These are phyloP conservation scores for Metahyphopichia silvanorum DNA, from an alignment of 805 yeast genomes.

Conservation along the genomic window DNA sequence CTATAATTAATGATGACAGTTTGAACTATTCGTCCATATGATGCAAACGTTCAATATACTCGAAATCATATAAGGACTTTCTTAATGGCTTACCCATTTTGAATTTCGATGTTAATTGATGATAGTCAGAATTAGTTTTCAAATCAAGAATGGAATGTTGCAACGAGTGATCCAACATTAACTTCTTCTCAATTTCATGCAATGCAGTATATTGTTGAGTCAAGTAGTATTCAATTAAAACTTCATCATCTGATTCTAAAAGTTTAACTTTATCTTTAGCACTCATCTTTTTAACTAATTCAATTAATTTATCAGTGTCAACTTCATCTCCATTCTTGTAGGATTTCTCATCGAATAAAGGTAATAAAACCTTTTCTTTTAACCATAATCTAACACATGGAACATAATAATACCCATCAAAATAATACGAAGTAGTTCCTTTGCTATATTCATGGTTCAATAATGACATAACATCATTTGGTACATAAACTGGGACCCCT, in stretches of 20 bases:
- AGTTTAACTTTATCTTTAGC: constrained; percentile 20
- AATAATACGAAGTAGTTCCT: constrained; percentile 19
- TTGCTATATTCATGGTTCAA: constrained; percentile 22
- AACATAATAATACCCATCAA: constrained; percentile 20
- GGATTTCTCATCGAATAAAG: constrained; percentile 11
- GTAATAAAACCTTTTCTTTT: constrained; percentile 8
- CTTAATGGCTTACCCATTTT: constrained; percentile 23
- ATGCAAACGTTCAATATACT: constrained; percentile 18
- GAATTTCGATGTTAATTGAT: constrained; percentile 21
- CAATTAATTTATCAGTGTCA: constrained; percentile 9
- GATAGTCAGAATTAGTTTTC: constrained; percentile 17
- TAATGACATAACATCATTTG: constrained; percentile 24
- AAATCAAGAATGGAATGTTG: constrained; percentile 13
- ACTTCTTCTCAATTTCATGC: constrained; percentile 21
- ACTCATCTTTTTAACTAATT: constrained; percentile 10
- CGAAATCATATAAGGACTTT: constrained; percentile 22
- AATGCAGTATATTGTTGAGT: constrained; percentile 20
- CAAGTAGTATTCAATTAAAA: constrained; percentile 23
- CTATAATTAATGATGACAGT: background rate
- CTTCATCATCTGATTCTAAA: constrained; percentile 16
- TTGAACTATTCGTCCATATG: constrained; percentile 6
- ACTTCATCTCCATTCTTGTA: constrained; percentile 9
- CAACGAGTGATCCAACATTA: constrained; percentile 18
- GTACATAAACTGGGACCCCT: constrained; percentile 40
- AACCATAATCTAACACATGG: constrained; percentile 22